Conservation (phyloP, 2,329 filamentous ascomycete species). For the Aspergillus ochraceoroseus region DNA sequence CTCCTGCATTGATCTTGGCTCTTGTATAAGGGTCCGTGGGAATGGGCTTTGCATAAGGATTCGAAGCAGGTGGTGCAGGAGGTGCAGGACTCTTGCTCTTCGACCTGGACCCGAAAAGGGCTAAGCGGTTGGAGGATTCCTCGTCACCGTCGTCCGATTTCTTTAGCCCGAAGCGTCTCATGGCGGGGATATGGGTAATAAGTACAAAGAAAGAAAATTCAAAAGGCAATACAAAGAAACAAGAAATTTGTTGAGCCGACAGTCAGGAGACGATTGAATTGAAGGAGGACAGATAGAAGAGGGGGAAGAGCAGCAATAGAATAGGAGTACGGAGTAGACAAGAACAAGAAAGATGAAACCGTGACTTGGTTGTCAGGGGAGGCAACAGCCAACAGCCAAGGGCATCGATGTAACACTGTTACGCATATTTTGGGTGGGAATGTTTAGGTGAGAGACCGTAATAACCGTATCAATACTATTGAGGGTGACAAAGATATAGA, state of each 20-base stretch:
- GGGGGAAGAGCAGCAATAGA: not conserved
- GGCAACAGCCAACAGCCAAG: constrained; percentile 18
- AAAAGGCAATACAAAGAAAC: constrained; percentile 4
- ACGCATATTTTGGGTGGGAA: constrained; percentile 4
- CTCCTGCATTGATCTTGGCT: constrained; percentile 44
- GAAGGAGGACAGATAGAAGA: constrained; percentile 12
- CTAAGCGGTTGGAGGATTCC: constrained; percentile 49
- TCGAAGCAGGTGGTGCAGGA: constrained; percentile 45
- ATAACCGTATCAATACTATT: constrained; percentile 13
- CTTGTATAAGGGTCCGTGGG: constrained; percentile 52
- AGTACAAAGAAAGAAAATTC: not conserved
- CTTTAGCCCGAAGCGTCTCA: constrained; percentile 44
- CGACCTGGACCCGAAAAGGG: constrained; percentile 55
- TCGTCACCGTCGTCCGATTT: constrained; percentile 53
- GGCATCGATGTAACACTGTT: constrained; percentile 13
- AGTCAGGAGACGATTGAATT: not conserved
- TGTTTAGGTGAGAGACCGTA: constrained; percentile 1
- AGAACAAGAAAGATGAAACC: constrained; percentile 13
- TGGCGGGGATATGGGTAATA: constrained; percentile 15
- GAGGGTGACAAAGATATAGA: constrained; percentile 11
- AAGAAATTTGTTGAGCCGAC: not conserved
- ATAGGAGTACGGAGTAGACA: constrained; percentile 8
- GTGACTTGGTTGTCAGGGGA: constrained; percentile 29
- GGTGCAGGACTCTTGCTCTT: constrained; percentile 53
- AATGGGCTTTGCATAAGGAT: constrained; percentile 55